Evolutionary conservation across 1,139 yeast species (phyloP).

Genomic region (Hanseniaspora gamundiae): DNA sequence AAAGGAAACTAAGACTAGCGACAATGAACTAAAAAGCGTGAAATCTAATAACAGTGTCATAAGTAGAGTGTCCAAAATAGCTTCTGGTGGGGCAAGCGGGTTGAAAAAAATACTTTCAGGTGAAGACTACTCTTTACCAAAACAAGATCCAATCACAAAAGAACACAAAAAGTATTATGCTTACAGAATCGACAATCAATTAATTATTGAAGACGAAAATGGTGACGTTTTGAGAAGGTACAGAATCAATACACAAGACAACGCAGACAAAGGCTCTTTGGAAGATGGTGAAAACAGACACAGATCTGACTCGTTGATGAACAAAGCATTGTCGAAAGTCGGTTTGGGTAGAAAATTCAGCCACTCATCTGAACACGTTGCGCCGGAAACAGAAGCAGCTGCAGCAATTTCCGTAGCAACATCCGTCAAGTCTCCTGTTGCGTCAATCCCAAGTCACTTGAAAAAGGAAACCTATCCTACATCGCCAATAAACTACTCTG

Average conservation of each 20-base stretch:
- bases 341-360: conserved; percentile 30
- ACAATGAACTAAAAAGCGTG: conserved; percentile 8
- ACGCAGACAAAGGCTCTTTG: conserved; percentile 7
- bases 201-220: conserved; percentile 78
- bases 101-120: conserved; percentile 13
- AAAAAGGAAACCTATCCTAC: conserved; percentile 1
- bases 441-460: neutral
- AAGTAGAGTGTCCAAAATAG: conserved; percentile 12
- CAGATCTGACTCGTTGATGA: conserved; percentile 17
- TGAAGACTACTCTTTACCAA: conserved; percentile 9
- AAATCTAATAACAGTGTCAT: conserved; percentile 4
- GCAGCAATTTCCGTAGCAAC: conserved; percentile 1
- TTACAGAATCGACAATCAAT: conserved; percentile 53
- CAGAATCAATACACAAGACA: conserved; percentile 45
- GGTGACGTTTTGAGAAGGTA: conserved; percentile 87
- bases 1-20: conserved; percentile 11
- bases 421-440: neutral
- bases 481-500: conserved; percentile 11
- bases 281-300: conserved; percentile 7
- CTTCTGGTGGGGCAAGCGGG: conserved; percentile 13
- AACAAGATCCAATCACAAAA: conserved; percentile 4
- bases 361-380: neutral
- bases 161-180: conserved; percentile 34
- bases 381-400: neutral
- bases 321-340: conserved; percentile 39